Base-by-base conservation (phyloP, 2,329 filamentous ascomycete genomes). In the Albophoma yamanashiensis region DNA sequence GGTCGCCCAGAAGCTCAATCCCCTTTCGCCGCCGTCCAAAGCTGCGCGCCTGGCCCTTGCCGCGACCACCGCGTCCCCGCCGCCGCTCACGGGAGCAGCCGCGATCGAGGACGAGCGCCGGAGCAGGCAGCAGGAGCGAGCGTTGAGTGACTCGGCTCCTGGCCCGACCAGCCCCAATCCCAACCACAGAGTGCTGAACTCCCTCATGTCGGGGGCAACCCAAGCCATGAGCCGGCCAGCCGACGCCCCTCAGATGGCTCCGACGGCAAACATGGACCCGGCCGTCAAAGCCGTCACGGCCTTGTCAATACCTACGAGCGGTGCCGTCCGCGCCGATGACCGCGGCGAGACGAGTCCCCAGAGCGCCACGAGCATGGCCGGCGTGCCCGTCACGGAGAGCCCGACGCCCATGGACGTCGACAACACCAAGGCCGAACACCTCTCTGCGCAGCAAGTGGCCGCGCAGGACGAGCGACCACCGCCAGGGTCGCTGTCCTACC, bases 341-440 rank as follows among this genome's bases (percentile, higher is more conserved):
- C 67, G 61, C 58, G 66, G 70, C 34, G 78, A 79, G 55, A 71
- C 75, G 38, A 78, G 74, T 60, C 75, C 80, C 2, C 76, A 78
- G 61, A 79, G 76, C 63, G 67, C 73, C 25, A 73, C 74, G 27
- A 79, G 74, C 64, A 67, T 82, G 50, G 71, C 73, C 39, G 74
- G 74, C 47, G 71, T 74, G 36, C 67, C 75, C 2, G 75, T 82
- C 9, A 79, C 79, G 11, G 75, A 78, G 58, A 84, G 79, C 62
- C 80, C 82, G 36, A 75, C 71, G 1, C 75, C 80, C 36, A 83
- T 84, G 80, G 82, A 84, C 15, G 71, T 84, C 56, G 82, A 84
- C 64, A 68, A 70, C 40, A 76, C 70, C 52, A 79, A 74, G 59
- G 70, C 69, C 59, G 65, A 74, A 61, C 63, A 77, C 66, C 62